Percentiles rank a stretch among this genome's conserved stretches.
Conservation (phyloP, 75 land plant genomes). For the Pinus albicaulis region DNA sequence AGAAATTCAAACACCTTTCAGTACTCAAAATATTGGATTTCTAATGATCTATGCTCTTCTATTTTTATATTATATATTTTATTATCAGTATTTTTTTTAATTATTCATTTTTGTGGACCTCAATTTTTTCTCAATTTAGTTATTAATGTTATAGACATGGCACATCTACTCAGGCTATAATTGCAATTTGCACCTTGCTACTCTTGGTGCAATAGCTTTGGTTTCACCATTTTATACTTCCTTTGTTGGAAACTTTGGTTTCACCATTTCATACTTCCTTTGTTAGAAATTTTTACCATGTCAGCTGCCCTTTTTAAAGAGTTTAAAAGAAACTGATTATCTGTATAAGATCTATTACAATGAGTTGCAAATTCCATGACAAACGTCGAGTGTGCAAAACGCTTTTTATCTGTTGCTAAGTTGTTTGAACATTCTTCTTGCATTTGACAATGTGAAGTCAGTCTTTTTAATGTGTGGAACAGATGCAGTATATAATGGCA, state of each 20-base stretch:
- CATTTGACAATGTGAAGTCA: not conserved
- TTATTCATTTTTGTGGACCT: too few species aligned
- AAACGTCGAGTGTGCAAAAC: not conserved
- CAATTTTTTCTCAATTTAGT: too few species aligned
- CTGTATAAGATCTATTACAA: not conserved
- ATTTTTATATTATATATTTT: too few species aligned
- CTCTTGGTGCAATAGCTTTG: too few species aligned
- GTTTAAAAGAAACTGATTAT: too few species aligned
- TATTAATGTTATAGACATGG: too few species aligned
- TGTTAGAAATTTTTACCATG: not conserved
- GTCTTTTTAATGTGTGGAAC: not conserved
- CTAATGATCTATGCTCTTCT: too few species aligned
- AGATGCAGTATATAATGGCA: not conserved
- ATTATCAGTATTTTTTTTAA: too few species aligned
- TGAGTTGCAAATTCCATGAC: slow-evolving; percentile 1
- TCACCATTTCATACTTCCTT: not conserved
- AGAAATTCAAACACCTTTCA: too few species aligned
- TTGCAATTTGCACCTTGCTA: too few species aligned
- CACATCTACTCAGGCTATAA: too few species aligned
- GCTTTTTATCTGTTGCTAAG: not conserved
- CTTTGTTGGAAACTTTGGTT: not conserved
- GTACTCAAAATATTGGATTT: too few species aligned
- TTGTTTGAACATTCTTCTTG: not conserved
- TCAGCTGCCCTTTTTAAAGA: not conserved
- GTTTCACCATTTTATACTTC: not conserved